Evolutionary conservation across 1,139 yeast species (phyloP).

Genomic region (Groenewaldozyma sp.): DNA sequence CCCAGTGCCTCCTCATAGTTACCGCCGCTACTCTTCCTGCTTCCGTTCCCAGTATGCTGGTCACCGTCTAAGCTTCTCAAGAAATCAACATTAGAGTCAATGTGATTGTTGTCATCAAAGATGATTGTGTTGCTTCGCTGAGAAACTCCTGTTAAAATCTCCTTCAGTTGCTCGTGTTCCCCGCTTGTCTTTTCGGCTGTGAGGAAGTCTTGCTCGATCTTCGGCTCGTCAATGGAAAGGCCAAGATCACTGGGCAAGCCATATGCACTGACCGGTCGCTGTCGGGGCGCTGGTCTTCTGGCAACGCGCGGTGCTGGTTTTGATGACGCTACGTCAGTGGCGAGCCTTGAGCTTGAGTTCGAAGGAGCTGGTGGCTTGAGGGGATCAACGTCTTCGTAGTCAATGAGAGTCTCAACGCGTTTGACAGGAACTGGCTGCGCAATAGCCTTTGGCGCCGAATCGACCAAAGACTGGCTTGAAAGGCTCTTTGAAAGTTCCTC

Average conservation of each 20-base stretch:
- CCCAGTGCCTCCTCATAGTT: conserved; percentile 5
- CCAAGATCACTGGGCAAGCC: conserved; percentile 1
- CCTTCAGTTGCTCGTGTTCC: conserved; percentile 26
- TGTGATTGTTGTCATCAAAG: conserved; percentile 28
- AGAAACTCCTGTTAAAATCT: conserved; percentile 30
- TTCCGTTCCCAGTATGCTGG: conserved; percentile 16
- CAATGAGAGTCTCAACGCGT: neutral
- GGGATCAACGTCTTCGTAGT: neutral
- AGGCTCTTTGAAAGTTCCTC: conserved; percentile 27
- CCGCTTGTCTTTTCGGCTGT: conserved; percentile 12
- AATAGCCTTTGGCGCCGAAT: neutral
- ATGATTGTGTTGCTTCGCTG: conserved; percentile 28
- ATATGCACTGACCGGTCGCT: neutral
- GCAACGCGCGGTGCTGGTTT: neutral
- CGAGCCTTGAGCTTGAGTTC: neutral
- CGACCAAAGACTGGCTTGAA: conserved; percentile 13
- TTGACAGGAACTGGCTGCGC: neutral
- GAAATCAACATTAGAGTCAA: conserved; percentile 48
- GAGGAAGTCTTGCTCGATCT: neutral
- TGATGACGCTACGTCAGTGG: neutral
- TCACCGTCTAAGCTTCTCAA: conserved; percentile 42
- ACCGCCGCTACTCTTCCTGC: conserved; percentile 7
- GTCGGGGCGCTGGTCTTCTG: neutral
- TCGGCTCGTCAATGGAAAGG: neutral
- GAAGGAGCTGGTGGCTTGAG: conserved; percentile 1